These are phyloP conservation scores for Raffaelea deltoideospora DNA, from an alignment of 2,329 filamentous ascomycete species.

Conservation along the genomic window DNA sequence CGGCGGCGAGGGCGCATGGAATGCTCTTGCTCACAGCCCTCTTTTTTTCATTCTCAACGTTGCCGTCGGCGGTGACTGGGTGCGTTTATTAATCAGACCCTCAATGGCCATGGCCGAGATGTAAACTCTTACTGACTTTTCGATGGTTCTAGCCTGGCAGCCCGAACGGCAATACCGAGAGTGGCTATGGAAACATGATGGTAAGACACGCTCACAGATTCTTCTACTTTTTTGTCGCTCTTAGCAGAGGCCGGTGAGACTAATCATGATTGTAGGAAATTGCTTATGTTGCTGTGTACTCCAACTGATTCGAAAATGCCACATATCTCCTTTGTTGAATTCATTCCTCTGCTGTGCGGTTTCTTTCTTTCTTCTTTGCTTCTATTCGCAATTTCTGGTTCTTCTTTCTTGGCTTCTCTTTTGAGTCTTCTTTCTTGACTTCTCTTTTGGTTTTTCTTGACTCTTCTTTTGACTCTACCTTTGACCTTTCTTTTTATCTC, in stretches of 20 bases:
- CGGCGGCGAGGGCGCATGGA: slow-evolving; percentile 27
- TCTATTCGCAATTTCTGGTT: not conserved
- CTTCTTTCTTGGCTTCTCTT: not conserved
- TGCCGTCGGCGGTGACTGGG: slow-evolving; percentile 28
- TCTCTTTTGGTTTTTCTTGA: not conserved
- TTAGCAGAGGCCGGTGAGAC: too few relatives aligned
- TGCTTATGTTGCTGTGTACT: slow-evolving; percentile 23
- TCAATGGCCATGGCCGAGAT: not conserved
- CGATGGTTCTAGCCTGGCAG: slow-evolving; percentile 14
- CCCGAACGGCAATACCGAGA: slow-evolving; percentile 18
- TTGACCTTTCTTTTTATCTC: too few relatives aligned
- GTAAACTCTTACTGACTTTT: not conserved
- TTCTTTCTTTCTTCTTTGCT: not conserved
- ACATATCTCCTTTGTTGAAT: not conserved
- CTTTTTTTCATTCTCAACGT: slow-evolving; percentile 32
- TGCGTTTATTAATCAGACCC: slow-evolving; percentile 9
- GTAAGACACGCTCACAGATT: too few relatives aligned
- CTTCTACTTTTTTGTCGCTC: not conserved
- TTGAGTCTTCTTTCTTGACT: not conserved
- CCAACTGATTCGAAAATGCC: too few relatives aligned
- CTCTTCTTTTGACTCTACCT: too few relatives aligned
- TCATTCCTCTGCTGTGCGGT: not conserved
- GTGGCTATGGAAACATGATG: slow-evolving; percentile 25
- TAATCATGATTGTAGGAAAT: slow-evolving; percentile 17
- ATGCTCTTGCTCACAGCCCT: slow-evolving; percentile 24